Base-by-base conservation (phyloP, 2,329 filamentous ascomycete genomes). In the Ceratocystis cacaofunesta region DNA sequence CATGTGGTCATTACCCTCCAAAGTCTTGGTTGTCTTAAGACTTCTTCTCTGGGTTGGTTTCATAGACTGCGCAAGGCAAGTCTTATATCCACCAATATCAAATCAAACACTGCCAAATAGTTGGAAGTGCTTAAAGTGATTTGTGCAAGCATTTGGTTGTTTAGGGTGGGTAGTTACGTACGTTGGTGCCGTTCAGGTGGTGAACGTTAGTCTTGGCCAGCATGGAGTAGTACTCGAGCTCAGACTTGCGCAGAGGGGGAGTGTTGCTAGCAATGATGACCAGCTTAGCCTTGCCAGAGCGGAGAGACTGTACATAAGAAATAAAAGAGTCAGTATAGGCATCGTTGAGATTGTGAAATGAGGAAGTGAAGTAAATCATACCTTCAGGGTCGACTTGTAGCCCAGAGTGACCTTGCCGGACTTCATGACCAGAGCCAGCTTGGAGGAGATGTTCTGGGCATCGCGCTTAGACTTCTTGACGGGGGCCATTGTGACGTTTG, bases 141-240 rank as follows among this genome's bases (percentile, higher is more conserved):
- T 48, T 57, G 44, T 50, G 15, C 5, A 30, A 48, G 7, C 28
- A 36, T 58, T 58, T 57, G 15, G 22, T 44, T 46, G 5, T n/a
- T 41, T 5, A 41, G 22, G n/a, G 36, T 69, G 72, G 70, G 68
- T 64, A 68, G 68, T 68, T 68, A 90, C 92, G 88, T 87, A 97
- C 92, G 86, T 97, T 97, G 87, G 95, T 96, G 75, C 94, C 94
- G 72, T 84, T 84, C 82, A 96, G 97, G 85, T 99, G 94, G 85
- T 97, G 92, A 75, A 97, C 92, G 71, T 88, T 86, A 74, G 88
- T 90, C 87, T 97, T 96, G 78, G 86, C 87, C 74, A 95, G 79
- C 90, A 94, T 94, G 77, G 85, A 85, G 83, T 92, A 91, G 82
- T 90, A 96, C 83, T 96, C 92, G 70, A 96, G 86, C 84, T 97